A percentile compares a stretch with the other conserved stretches of the same genome.
These are phyloP conservation scores for Chamaenerion angustifolium DNA, from an alignment of 345 rosid genomes.

Conservation along the genomic window DNA sequence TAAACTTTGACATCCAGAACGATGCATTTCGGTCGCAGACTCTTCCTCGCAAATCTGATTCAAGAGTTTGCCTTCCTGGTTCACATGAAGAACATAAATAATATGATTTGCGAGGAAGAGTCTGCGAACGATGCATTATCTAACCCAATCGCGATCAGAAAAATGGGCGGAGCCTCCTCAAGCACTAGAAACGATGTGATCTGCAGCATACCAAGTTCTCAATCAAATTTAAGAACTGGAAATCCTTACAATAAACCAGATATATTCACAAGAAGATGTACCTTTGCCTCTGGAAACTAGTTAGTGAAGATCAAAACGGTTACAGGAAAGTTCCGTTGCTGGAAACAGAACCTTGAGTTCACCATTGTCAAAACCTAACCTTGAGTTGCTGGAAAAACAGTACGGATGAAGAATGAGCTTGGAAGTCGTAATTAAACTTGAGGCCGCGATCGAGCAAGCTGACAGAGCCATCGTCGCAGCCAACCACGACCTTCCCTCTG, in stretches of 20 bases:
- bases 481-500: slow-evolving; percentile 83
- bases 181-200: slow-evolving; percentile 82
- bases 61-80: no score
- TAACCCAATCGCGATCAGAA: no score
- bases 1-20: neutral
- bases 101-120: no score
- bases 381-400: slow-evolving; percentile 90
- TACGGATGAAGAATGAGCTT: slow-evolving; percentile 70
- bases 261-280: no score
- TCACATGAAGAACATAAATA: no score
- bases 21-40: neutral
- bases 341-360: slow-evolving; percentile 9
- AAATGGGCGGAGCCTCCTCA: slow-evolving; percentile 95
- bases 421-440: slow-evolving; percentile 75
- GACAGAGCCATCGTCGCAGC: slow-evolving; percentile 73
- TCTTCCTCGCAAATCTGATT: no score
- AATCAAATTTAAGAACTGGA: no score
- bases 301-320: slow-evolving; percentile 89
- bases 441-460: slow-evolving; percentile 89
- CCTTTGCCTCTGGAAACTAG: no score
- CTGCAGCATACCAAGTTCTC: no score
- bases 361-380: slow-evolving; percentile 19
- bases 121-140: no score
- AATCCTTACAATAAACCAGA: no score
- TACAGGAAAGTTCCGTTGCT: slow-evolving; percentile 88